Evolutionary conservation across 805 yeast genomes (phyloP), one percentile per base, ranked within the genome.

Genomic region (Metschnikowia matae): DNA sequence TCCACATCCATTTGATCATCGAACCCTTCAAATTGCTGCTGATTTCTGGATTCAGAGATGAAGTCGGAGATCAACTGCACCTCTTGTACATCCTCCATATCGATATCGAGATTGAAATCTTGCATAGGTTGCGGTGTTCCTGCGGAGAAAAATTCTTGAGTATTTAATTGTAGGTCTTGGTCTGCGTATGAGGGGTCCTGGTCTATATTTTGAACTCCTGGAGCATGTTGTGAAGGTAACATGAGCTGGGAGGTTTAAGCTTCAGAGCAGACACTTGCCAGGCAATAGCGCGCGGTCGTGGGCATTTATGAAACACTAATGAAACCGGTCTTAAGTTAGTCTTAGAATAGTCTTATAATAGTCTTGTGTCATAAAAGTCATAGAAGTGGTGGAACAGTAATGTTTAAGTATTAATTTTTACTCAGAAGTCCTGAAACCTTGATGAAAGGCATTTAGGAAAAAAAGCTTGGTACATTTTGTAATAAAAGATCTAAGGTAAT

Each of bases 21-120:
- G 6, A 31, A 11, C 29, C 11, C 20, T 8, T 40, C 44, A 29
- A 49, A 43, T 13, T 38, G 37, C 18, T 34, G 53, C 23, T n/a
- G 46, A 29, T 33, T 36, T 36, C 59, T 40, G 5, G 59, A 50
- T 4, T 50, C 41, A 3, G 49, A 15, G 18, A 78, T 68, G 52
- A 65, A 77, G 21, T 75, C 67, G 0, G 83, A 68, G 4, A 81
- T 74, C 26, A 67, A 54, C 34, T 67, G 64, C 2, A 77, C 74
- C 48, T 77, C 81, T 3, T 62, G 62, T 46, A 67, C 69, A 54
- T 77, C 74, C 47, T 78, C 79, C 63, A 77, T 71, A 1, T 76
- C 77, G 18, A 71, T 3, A 31, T 44, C 46, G 11, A 13, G 36
- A 15, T 35, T 13, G 15, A 35, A 23, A 44, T 35, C 21, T 15